Evolutionary conservation across 2,329 filamentous ascomycete genomes (phyloP).

Genomic region (Pseudovirgaria hyperparasitica): DNA sequence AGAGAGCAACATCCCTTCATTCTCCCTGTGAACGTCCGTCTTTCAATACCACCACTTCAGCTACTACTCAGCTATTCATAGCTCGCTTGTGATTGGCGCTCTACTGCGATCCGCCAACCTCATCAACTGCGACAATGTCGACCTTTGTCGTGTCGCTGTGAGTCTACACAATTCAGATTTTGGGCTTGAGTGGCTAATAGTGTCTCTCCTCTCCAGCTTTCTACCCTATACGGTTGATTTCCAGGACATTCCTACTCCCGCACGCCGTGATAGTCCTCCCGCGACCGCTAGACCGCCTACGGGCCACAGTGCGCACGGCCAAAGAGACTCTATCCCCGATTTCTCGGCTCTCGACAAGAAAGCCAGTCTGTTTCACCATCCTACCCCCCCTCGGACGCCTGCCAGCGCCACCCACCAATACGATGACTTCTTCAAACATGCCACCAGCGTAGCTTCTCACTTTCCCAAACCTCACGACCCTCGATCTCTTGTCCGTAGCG

Average conservation of each 20-base stretch:
- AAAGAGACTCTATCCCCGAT: slow-evolving; percentile 34
- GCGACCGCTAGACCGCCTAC: no score
- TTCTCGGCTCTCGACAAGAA: slow-evolving; percentile 17
- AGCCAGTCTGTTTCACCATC: slow-evolving; percentile 27
- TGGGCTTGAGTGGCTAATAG: not conserved
- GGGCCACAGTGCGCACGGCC: slow-evolving; percentile 29
- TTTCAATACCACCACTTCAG: no score
- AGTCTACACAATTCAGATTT: slow-evolving; percentile 14
- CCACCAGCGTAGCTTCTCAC: slow-evolving; percentile 36
- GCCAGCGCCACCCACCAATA: slow-evolving; percentile 19
- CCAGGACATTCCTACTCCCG: slow-evolving; percentile 42
- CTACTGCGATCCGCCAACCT: no score
- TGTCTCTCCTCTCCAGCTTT: slow-evolving; percentile 46
- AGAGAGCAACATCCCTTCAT: no score
- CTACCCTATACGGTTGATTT: slow-evolving; percentile 90
- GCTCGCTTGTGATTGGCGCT: no score
- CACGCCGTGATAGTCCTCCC: slow-evolving; percentile 11
- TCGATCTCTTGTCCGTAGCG: slow-evolving; percentile 51
- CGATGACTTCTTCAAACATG: slow-evolving; percentile 34
- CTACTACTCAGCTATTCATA: no score
- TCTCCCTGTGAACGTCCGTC: no score
- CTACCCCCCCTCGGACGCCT: slow-evolving; percentile 29
- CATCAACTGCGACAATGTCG: no score
- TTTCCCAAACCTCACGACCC: slow-evolving; percentile 37
- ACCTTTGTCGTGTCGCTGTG: slow-evolving; percentile 49